Conservation (phyloP, 2,329 filamentous ascomycete genomes). For the Fusarium sp. region DNA sequence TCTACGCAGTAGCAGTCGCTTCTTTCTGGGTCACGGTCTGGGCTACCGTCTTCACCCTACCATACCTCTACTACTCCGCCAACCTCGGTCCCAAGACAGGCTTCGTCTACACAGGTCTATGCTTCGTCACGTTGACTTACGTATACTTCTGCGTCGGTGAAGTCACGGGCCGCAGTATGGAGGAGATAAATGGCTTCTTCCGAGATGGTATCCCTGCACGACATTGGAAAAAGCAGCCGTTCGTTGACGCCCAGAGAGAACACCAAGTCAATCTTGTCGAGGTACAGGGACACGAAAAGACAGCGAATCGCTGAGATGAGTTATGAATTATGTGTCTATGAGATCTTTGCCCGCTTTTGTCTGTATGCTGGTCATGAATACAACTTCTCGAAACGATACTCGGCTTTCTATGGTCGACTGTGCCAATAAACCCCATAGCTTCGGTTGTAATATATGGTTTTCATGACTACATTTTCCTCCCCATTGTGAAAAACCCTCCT, state of each 20-base stretch:
- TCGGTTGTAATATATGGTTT: background rate
- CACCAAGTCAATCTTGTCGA: background rate
- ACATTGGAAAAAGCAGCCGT: conserved; percentile 41
- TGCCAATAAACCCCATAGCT: background rate
- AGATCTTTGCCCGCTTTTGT: background rate
- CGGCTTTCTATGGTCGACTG: background rate
- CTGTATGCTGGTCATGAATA: background rate
- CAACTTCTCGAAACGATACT: background rate
- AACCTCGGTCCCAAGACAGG: conserved; percentile 51
- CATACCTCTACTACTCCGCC: conserved; percentile 54
- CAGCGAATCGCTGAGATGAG: background rate
- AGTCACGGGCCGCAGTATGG: conserved; percentile 42
- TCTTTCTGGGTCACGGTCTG: conserved; percentile 56
- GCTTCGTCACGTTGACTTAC: conserved; percentile 47
- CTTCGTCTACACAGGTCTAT: conserved; percentile 49
- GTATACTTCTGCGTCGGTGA: conserved; percentile 50
- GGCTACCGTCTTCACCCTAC: conserved; percentile 51
- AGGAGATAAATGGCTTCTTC: conserved; percentile 44
- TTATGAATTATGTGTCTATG: background rate
- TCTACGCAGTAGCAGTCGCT: conserved; percentile 49
- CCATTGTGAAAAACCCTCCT: background rate
- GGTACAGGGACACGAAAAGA: conserved; percentile 5
- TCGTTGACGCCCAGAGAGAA: conserved; percentile 3
- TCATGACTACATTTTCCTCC: background rate
- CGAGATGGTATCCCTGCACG: conserved; percentile 41